Evolutionary conservation across 208 protist genomes (phyloP), one percentile per base, ranked within the genome.

Genomic region (Leishmania braziliensis): DNA sequence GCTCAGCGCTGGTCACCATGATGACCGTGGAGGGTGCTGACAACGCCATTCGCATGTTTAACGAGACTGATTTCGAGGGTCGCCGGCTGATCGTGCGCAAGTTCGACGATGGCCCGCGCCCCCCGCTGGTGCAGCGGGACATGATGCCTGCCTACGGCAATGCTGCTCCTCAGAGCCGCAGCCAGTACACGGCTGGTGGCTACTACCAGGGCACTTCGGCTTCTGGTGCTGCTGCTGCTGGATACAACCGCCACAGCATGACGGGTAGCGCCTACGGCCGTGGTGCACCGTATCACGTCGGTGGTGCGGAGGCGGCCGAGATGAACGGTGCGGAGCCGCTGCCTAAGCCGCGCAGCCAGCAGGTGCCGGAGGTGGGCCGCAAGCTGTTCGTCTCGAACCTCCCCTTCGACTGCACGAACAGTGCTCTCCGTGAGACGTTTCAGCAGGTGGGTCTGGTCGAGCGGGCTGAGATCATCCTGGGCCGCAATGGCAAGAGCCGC

Each of bases 31-130:
- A 95, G n/a, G 93, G 85, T 43, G 94, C 93, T 36, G 84, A 86
- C 48, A 86, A 88, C 51, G 95, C 94, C 10, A 96, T 98, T 56
- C 85, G 69, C 66, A 85, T 92, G 76, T 94, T 96, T 81, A 93
- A 98, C 86, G 93, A 97, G 75, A 93, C 93, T 23, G 90, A 96
- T 68, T 95, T 98, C 79, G 91, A 97, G 69, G 95, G 95, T n/a
- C 91, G 95, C 69, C 89, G 87, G 26, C 84, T 98, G 29, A 96
- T 97, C 81, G 91, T 98, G 46, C 90, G 94, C 70, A 85, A 92
- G 56, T 95, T 96, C 80, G 89, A 93, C 75, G 93, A 98, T 58
- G 95, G 91, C 79, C 91, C 90, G 43, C 91, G 93, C 33, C 93
- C 93, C 43, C 82, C 87, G 18, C 80, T 95, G 70, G 93, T 95